Base-by-base conservation (phyloP, 1,284 basidiomycete genomes). In the Melampsora allii-populina region DNA sequence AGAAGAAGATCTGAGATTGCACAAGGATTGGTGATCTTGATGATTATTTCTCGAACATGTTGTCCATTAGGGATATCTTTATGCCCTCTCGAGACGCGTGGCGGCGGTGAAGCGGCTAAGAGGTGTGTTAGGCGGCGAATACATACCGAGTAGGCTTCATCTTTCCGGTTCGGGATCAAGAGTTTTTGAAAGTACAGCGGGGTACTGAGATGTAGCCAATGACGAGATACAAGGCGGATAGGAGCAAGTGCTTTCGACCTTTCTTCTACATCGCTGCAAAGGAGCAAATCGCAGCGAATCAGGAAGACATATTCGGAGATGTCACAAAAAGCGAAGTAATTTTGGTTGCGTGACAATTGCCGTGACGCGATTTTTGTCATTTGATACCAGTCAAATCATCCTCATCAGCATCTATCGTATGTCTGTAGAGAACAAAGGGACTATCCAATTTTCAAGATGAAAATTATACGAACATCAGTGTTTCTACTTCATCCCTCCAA, bases 1-100 rank as follows among this genome's bases (percentile, higher is more conserved):
- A 66, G 61, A n/a, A 73, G 61, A 9, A 73, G 24, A 3, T 61
- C 31, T 21, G 61, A 33, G 12, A 65, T 33, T 6, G 63, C 42
- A 56, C 27, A 29, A 27, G 58, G 69, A 48, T 65, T 58, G 5
- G 48, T 56, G 50, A 56, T 56, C 27, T 29, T 29, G 33, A 73
- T 31, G 5, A 73, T 31, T 33, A 73, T 4, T 29, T 73, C 61
- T 31, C 63, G 69, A 19, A 73, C 69, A 29, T 73, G 63, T 27
- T 65, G 61, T 1, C 69, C 69, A 42, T 73, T 60, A 45, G 60
- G 60, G 33, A 53, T 17, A 10, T 27, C 27, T 56, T 10, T 29
- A 12, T 24, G 50, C 27, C 50, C 50, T 5, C 17, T 21, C 2
- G n/a, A 5, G 12, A 24, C n/a, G n/a, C 21, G 50, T 56, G 50